A percentile compares a stretch with the other conserved stretches of the same genome.
phyloP scores from a whole-genome alignment of 345 rosid species.

The Salix viminalis region DNA sequence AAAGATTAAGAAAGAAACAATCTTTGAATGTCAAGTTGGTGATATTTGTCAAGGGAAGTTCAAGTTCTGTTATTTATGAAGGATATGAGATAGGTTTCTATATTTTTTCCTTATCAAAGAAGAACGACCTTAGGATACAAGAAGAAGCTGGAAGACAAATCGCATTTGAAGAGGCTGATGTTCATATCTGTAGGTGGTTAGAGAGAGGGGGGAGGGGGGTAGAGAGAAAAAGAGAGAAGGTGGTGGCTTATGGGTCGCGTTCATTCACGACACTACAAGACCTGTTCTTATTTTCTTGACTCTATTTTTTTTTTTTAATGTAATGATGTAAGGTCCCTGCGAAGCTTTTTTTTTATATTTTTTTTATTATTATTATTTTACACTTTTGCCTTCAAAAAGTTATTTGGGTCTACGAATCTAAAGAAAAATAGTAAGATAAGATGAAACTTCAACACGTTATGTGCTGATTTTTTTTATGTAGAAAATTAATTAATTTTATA shows the following conservation, averaged over 20 bases:
- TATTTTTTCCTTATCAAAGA: constrained; percentile 11
- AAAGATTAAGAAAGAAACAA: neutral
- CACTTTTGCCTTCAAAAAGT: too few relatives aligned
- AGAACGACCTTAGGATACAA: constrained; percentile 5
- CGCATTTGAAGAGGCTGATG: neutral
- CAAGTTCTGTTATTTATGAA: neutral
- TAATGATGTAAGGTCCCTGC: neutral
- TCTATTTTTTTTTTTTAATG: neutral
- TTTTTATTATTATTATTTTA: too few relatives aligned
- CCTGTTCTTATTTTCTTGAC: constrained; percentile 9
- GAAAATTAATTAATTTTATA: too few relatives aligned
- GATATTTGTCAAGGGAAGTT: neutral
- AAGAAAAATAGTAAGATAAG: too few relatives aligned
- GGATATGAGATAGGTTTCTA: neutral
- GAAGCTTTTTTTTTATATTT: neutral
- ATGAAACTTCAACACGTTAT: too few relatives aligned
- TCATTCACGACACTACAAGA: constrained; percentile 28
- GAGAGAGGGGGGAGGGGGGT: constrained; percentile 9
- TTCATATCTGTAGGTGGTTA: constrained; percentile 25
- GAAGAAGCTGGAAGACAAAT: constrained; percentile 20
- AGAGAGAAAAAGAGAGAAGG: constrained; percentile 9
- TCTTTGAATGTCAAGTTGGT: neutral
- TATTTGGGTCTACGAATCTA: too few relatives aligned
- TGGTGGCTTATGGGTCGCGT: constrained; percentile 27
- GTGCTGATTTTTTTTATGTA: rapidly evolving